These are phyloP conservation scores for Fonsecaea monophora DNA, from an alignment of 2,329 filamentous ascomycete species.

Conservation along the genomic window DNA sequence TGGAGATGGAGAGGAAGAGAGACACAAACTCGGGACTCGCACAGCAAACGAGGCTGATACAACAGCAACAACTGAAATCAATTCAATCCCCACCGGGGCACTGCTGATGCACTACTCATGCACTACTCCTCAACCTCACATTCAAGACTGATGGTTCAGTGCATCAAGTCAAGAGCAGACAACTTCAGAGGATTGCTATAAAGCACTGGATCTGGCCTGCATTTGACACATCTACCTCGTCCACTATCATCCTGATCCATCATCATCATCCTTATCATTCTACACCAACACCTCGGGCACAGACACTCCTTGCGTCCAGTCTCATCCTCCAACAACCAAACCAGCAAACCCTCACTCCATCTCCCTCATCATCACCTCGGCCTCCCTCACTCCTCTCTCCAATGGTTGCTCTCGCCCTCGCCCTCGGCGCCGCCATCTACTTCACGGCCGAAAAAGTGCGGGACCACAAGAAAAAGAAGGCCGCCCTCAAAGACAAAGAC, in stretches of 20 bases:
- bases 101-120: neutral
- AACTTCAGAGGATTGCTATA: neutral
- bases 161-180: neutral
- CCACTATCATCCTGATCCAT: no score
- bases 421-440: conserved; percentile 20
- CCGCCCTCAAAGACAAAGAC: conserved; percentile 12
- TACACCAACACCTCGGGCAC: neutral
- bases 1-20: neutral
- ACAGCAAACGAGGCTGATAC: neutral
- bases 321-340: no score
- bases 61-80: no score
- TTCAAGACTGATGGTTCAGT: neutral
- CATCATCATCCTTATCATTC: no score
- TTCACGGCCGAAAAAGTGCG: conserved; percentile 26
- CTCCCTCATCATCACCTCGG: neutral
- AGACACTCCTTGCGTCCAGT: neutral
- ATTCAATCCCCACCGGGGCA: neutral
- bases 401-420: conserved; percentile 25
- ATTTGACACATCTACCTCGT: neutral
- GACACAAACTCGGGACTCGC: no score
- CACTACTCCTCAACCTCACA: neutral
- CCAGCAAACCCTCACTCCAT: no score
- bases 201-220: neutral
- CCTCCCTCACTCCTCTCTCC: conserved; percentile 1
- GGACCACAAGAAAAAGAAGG: conserved; percentile 26